phyloP scores from a whole-genome alignment of 1,139 yeast genomes.

The Candida neerlandica region DNA sequence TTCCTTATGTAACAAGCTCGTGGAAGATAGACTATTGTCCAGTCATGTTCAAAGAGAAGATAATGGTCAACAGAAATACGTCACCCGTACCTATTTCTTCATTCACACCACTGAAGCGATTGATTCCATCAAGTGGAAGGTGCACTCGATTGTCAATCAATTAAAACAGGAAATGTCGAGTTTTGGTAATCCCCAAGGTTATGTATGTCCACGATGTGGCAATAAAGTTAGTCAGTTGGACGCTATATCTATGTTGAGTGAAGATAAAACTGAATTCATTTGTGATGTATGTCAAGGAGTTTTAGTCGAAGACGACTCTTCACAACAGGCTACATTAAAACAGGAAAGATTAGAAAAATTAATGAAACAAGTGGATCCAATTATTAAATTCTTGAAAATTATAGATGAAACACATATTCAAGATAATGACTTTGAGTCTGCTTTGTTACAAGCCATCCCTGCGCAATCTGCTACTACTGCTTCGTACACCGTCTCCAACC shows the following conservation, averaged over 20 bases:
- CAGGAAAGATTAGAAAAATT: constrained; percentile 82
- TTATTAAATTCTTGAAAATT: constrained; percentile 77
- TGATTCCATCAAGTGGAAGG: constrained; percentile 95
- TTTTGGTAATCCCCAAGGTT: constrained; percentile 92
- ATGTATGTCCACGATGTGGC: constrained; percentile 84
- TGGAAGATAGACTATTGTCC: constrained; percentile 77
- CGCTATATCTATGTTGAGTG: constrained; percentile 78
- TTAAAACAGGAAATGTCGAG: constrained; percentile 79
- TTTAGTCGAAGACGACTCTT: constrained; percentile 87
- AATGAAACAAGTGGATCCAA: constrained; percentile 89
- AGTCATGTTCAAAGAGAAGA: constrained; percentile 82
- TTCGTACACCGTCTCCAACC: constrained; percentile 52
- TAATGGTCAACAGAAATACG: constrained; percentile 67
- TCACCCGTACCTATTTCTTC: constrained; percentile 77
- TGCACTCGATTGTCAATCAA: constrained; percentile 78
- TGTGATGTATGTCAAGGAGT: constrained; percentile 82
- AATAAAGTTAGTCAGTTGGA: constrained; percentile 83
- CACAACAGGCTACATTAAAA: constrained; percentile 76
- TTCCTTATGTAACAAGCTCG: constrained; percentile 74
- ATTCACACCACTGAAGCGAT: constrained; percentile 92
- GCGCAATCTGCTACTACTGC: constrained; percentile 74
- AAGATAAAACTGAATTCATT: constrained; percentile 75
- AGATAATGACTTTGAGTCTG: constrained; percentile 84
- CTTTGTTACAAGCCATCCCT: constrained; percentile 78
- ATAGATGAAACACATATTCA: constrained; percentile 85